These are phyloP conservation scores for Lecanicillium sp. DNA, from an alignment of 2,329 filamentous ascomycete genomes.

Conservation along the genomic window DNA sequence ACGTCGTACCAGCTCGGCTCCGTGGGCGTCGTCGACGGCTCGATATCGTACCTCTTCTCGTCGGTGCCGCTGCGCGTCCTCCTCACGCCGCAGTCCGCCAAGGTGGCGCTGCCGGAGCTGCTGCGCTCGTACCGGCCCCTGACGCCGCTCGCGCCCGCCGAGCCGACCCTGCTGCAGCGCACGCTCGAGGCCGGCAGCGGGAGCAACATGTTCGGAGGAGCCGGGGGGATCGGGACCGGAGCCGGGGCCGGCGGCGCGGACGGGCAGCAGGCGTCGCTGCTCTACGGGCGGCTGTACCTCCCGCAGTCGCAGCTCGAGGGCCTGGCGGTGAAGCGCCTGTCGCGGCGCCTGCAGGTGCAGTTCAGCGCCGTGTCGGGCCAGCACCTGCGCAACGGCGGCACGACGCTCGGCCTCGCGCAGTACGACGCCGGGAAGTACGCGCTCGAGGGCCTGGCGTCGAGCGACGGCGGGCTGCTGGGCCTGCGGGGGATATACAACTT, in stretches of 20 bases:
- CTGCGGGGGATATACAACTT: conserved; percentile 92
- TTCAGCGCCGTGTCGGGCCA: conserved; percentile 72
- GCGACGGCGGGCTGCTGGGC: conserved; percentile 84
- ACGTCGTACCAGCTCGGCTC: conserved; percentile 90
- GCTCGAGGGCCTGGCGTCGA: conserved; percentile 84
- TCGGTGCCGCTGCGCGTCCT: conserved; percentile 67
- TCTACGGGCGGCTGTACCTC: conserved; percentile 75
- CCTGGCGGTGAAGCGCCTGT: conserved; percentile 71
- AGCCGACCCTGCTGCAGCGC: conserved; percentile 20
- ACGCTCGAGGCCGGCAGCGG: not conserved
- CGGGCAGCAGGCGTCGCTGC: conserved; percentile 46
- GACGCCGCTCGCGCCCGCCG: conserved; percentile 46
- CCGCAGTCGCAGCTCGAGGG: conserved; percentile 83
- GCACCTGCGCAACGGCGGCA: conserved; percentile 67
- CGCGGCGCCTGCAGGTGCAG: conserved; percentile 71
- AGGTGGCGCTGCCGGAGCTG: conserved; percentile 69
- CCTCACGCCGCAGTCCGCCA: conserved; percentile 62
- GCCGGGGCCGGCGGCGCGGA: conserved; percentile 10
- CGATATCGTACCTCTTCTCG: conserved; percentile 94
- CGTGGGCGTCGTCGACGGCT: conserved; percentile 87
- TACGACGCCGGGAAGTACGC: conserved; percentile 85
- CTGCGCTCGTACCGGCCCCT: conserved; percentile 79
- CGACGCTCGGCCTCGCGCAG: conserved; percentile 65
- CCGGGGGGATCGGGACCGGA: not conserved
- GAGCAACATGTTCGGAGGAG: not conserved